Conservation (phyloP, 2,329 filamentous ascomycete genomes). For the Botrytis deweyae region DNA sequence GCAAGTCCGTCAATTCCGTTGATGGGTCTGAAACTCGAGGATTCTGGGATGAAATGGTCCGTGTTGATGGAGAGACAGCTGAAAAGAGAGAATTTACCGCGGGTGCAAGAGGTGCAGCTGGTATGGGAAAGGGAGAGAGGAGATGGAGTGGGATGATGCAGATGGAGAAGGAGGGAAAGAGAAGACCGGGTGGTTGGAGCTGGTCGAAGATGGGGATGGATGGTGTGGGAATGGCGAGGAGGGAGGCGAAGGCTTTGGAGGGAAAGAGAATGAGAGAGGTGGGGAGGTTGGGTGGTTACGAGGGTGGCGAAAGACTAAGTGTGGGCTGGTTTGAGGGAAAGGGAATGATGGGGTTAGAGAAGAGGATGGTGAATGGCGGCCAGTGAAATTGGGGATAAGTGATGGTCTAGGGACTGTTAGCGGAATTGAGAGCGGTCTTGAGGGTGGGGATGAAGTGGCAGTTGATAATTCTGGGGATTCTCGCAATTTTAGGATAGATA, state of each 20-base stretch:
- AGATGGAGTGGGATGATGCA: slow-evolving; percentile 12
- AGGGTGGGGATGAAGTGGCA: slow-evolving; percentile 2
- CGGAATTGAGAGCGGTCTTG: slow-evolving; percentile 1
- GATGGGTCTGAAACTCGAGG: background rate
- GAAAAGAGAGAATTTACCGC: slow-evolving; percentile 30
- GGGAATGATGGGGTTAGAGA: slow-evolving; percentile 3
- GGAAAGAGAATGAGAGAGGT: slow-evolving; percentile 19
- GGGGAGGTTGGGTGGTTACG: slow-evolving; percentile 11
- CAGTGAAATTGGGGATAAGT: background rate
- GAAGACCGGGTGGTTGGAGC: slow-evolving; percentile 10
- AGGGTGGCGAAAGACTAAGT: slow-evolving; percentile 2
- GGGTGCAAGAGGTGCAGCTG: slow-evolving; percentile 3
- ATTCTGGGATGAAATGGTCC: slow-evolving; percentile 23
- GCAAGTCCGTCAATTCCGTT: background rate
- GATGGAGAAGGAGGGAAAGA: slow-evolving; percentile 16
- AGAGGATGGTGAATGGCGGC: background rate
- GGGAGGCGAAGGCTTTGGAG: slow-evolving; percentile 6
- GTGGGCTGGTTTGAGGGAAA: background rate
- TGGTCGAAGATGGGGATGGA: slow-evolving; percentile 19
- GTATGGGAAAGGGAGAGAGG: background rate
- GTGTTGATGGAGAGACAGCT: slow-evolving; percentile 25
- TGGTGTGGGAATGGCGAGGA: slow-evolving; percentile 10
- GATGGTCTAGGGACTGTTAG: background rate
- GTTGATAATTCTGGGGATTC: background rate
- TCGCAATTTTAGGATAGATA: no score